Conservation (phyloP, 2,329 filamentous ascomycete species). For the Mollisia scopiformis region DNA sequence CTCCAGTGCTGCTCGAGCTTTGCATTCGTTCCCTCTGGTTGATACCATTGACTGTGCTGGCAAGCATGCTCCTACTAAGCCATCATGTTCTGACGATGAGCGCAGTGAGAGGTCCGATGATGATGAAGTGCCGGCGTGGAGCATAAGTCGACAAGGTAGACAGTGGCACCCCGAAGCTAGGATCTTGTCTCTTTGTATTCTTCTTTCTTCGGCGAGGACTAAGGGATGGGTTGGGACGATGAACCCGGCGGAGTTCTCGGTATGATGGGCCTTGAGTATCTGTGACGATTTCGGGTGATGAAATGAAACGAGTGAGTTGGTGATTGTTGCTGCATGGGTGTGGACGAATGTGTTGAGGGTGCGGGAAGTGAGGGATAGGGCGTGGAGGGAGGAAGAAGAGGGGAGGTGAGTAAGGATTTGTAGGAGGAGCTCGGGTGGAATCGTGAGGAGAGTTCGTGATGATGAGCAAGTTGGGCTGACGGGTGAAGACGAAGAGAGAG, state of each 20-base stretch:
- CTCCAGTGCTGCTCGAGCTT: background rate
- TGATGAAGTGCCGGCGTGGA: background rate
- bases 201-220: conserved; percentile 12
- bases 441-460: conserved; percentile 19
- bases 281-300: conserved; percentile 9
- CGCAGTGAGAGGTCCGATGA: conserved; percentile 6
- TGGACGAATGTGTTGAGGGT: conserved; percentile 22
- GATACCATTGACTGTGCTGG: background rate
- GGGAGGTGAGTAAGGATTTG: conserved; percentile 27
- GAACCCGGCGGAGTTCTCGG: conserved; percentile 15
- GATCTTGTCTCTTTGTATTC: conserved; percentile 14
- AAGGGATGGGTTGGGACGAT: conserved; percentile 25
- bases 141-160: background rate
- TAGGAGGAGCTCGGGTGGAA: conserved; percentile 43
- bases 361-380: conserved; percentile 23
- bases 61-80: conserved; percentile 1
- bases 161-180: conserved; percentile 12
- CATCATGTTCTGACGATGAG: background rate
- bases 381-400: conserved; percentile 10
- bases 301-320: conserved; percentile 22
- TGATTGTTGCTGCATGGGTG: conserved; percentile 24
- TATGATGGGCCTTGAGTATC: conserved; percentile 17
- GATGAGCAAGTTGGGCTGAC: too few relatives aligned
- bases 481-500: background rate
- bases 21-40: background rate